Base-by-base conservation (phyloP, 768 basidiomycete species). In the Serendipita indica region DNA sequence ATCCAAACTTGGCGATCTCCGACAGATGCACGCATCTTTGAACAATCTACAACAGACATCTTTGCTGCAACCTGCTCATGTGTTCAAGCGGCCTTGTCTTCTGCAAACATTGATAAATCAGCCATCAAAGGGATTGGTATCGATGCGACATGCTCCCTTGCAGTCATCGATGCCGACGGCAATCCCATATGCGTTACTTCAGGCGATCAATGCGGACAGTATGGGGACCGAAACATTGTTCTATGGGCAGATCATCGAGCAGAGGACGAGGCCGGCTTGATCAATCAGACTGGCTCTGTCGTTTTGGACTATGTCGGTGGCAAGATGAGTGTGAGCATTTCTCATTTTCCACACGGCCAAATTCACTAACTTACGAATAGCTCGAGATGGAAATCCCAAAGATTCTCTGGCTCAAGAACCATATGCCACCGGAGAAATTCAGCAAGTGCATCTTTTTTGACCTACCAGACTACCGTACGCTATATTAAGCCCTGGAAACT, bases 341-440 rank as follows among this genome's bases (percentile, higher is more conserved):
- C 3, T 34, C 49, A 3, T 58, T 32, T 39, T 16, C 34, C 10
- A 27, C 39, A 57, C 49, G 22, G 39, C 34, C 22, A 12, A 30
- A 41, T 57, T 54, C 10, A 39, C 18, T n/a, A 30, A 56, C 22
- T 60, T n/a, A n/a, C 27, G 5, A 6, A 7, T 62, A 96, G 89
- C 78, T 97, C 39, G 93, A 98, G 71, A 98, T 98, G 96, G 94
- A 97, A 71, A 81, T 97, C 41, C 94, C 94, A 0, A 98, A 98
- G 70, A 85, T 93, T 30, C 81, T 98, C 28, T 98, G 96, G 96
- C 77, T 98, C 39, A 97, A 93, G 70, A 83, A 81, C 61, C 76
- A 86, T 72, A 93, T 98, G 92, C 67, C 77, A 1, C 67, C 79
- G 0, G 72, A 77, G 10, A 75, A 74, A 16, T 98, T 99, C 71